phyloP scores from a whole-genome alignment of 805 yeast species.

The Ogataea pilisensis region DNA sequence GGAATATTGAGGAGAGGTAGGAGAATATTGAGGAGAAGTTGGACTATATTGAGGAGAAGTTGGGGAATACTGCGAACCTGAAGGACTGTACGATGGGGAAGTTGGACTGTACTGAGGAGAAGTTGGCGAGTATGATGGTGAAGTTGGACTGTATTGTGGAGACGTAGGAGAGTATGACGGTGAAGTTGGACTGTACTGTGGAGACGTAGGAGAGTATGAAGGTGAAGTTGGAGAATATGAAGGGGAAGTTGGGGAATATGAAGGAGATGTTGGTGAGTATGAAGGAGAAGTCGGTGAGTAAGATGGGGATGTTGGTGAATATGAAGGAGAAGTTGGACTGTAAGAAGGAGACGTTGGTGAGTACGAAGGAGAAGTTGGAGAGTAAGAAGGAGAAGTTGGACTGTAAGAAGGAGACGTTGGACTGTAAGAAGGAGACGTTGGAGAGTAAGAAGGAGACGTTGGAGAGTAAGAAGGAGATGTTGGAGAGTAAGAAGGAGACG shows the following conservation, averaged over 20 bases:
- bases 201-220: constrained; percentile 64
- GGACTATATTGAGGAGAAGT: constrained; percentile 69
- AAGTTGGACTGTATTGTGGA: constrained; percentile 73
- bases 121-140: constrained; percentile 59
- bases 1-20: constrained; percentile 75
- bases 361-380: constrained; percentile 67
- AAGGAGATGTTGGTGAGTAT: constrained; percentile 73
- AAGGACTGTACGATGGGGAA: constrained; percentile 68
- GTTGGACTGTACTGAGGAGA: constrained; percentile 63
- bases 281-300: constrained; percentile 61
- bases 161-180: constrained; percentile 78
- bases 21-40: constrained; percentile 75
- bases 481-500: constrained; percentile 47
- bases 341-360: constrained; percentile 71
- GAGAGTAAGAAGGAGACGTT: constrained; percentile 65
- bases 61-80: constrained; percentile 77
- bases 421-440: constrained; percentile 71
- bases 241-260: constrained; percentile 60
- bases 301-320: constrained; percentile 47
- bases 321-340: constrained; percentile 61
- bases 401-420: constrained; percentile 57
- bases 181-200: constrained; percentile 64
- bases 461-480: constrained; percentile 52
- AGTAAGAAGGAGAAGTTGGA: constrained; percentile 70
- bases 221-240: constrained; percentile 73